Percentiles rank a stretch among this genome's conserved stretches.
phyloP scores from a whole-genome alignment of 2,329 filamentous ascomycete genomes.

The Truncatella angustata region DNA sequence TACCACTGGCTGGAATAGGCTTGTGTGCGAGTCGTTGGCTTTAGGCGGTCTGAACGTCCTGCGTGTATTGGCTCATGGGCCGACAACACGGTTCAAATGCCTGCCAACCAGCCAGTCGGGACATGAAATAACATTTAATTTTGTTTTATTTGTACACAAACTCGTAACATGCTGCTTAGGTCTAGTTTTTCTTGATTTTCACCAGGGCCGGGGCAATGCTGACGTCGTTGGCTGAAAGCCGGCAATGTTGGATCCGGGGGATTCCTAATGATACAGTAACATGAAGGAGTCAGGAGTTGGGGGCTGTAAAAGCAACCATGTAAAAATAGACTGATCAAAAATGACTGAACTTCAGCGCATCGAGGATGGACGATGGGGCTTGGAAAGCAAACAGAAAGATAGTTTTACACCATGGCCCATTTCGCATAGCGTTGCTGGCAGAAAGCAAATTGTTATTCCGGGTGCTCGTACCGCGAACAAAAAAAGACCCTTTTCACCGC shows the following conservation, averaged over 20 bases:
- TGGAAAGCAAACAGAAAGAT: too few relatives aligned
- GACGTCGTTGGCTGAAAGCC: conserved; percentile 5
- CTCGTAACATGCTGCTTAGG: not conserved
- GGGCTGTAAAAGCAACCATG: conserved; percentile 6
- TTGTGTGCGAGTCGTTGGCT: conserved; percentile 2
- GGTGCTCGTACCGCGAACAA: not conserved
- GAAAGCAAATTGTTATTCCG: not conserved
- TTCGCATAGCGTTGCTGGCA: too few relatives aligned
- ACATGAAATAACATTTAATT: not conserved
- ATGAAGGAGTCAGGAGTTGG: not conserved
- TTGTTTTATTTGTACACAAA: not conserved
- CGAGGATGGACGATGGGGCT: too few relatives aligned
- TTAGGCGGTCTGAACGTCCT: not conserved
- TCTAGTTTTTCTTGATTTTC: not conserved
- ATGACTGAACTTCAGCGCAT: not conserved
- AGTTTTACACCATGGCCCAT: too few relatives aligned
- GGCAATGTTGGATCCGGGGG: not conserved
- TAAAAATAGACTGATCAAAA: conserved; percentile 6
- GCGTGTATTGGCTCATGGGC: not conserved
- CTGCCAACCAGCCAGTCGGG: conserved; percentile 1
- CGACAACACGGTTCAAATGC: not conserved
- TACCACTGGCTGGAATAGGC: conserved; percentile 3
- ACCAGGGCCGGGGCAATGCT: not conserved
- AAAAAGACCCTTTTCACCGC: conserved; percentile 6
- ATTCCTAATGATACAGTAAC: not conserved